Evolutionary conservation across 2,329 filamentous ascomycete species (phyloP).

Genomic region (Ophiostoma novo-ulmi): DNA sequence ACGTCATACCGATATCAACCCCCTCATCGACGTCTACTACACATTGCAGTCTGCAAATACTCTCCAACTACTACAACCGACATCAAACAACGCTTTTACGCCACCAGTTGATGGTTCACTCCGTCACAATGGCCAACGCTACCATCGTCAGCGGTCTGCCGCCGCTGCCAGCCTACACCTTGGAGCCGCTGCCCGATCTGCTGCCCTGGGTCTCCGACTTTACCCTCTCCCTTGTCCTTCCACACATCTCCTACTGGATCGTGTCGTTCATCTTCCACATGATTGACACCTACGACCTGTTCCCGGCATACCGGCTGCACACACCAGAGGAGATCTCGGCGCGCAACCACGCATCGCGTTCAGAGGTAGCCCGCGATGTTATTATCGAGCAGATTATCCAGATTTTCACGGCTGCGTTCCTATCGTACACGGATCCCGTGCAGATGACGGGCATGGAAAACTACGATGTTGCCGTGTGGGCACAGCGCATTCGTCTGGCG

Average conservation of each 20-base stretch:
- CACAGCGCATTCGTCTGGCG: slow-evolving; percentile 69
- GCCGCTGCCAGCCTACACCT: slow-evolving; percentile 75
- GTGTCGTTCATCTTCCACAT: slow-evolving; percentile 81
- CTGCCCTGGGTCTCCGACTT: slow-evolving; percentile 76
- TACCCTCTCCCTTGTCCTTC: slow-evolving; percentile 67
- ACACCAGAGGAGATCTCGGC: slow-evolving; percentile 86
- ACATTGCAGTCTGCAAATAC: background rate
- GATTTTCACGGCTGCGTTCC: slow-evolving; percentile 60
- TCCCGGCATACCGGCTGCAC: slow-evolving; percentile 87
- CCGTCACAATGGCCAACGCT: slow-evolving; percentile 46
- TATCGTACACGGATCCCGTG: slow-evolving; percentile 67
- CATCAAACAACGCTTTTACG: background rate
- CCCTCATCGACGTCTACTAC: background rate
- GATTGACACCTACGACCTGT: slow-evolving; percentile 79
- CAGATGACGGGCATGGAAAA: slow-evolving; percentile 72
- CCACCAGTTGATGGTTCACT: slow-evolving; percentile 36
- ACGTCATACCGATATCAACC: background rate
- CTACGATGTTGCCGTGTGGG: slow-evolving; percentile 87
- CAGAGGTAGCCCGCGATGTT: slow-evolving; percentile 85
- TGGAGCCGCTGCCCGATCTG: slow-evolving; percentile 64
- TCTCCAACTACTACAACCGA: background rate
- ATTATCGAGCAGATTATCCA: slow-evolving; percentile 89
- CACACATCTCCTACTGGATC: slow-evolving; percentile 81
- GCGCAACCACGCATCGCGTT: slow-evolving; percentile 79
- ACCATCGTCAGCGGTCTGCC: slow-evolving; percentile 63